Conservation (phyloP, 1,284 basidiomycete species). For the Psilocybe mexicana region DNA sequence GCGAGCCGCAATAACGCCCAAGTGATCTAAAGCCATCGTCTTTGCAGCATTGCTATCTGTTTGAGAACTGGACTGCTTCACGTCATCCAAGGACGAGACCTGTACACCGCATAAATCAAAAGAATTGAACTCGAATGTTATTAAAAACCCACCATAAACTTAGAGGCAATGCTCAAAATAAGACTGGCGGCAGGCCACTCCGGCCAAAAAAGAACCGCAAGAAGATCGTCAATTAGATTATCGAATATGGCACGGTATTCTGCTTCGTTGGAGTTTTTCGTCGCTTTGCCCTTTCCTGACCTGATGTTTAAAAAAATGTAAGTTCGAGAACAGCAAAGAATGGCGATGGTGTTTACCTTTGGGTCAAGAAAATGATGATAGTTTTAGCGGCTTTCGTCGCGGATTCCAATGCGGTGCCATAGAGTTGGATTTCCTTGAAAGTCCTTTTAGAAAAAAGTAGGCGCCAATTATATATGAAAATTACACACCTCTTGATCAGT, state of each 20-base stretch:
- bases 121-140: background rate
- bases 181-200: conserved; percentile 95
- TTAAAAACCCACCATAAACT: conserved; percentile 71
- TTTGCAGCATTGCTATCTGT: conserved; percentile 81
- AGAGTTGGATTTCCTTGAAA: conserved; percentile 64
- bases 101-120: conserved; percentile 28
- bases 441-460: background rate
- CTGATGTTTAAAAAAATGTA: conserved; percentile 31
- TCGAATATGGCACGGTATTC: conserved; percentile 93
- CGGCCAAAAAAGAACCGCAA: conserved; percentile 90
- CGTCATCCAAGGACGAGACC: conserved; percentile 80
- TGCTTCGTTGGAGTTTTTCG: conserved; percentile 86
- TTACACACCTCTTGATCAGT: conserved; percentile 58
- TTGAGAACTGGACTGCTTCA: conserved; percentile 55
- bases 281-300: conserved; percentile 80
- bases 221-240: conserved; percentile 83
- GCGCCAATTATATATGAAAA: background rate
- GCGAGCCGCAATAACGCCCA: conserved; percentile 88
- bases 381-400: conserved; percentile 83
- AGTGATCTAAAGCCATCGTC: conserved; percentile 87
- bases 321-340: background rate
- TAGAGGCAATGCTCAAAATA: conserved; percentile 75
- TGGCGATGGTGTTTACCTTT: conserved; percentile 48
- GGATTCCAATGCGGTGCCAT: conserved; percentile 69
- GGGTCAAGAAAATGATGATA: conserved; percentile 83